phyloP scores from a whole-genome alignment of 306 rosid genomes.

The Clitoria ternatea region DNA sequence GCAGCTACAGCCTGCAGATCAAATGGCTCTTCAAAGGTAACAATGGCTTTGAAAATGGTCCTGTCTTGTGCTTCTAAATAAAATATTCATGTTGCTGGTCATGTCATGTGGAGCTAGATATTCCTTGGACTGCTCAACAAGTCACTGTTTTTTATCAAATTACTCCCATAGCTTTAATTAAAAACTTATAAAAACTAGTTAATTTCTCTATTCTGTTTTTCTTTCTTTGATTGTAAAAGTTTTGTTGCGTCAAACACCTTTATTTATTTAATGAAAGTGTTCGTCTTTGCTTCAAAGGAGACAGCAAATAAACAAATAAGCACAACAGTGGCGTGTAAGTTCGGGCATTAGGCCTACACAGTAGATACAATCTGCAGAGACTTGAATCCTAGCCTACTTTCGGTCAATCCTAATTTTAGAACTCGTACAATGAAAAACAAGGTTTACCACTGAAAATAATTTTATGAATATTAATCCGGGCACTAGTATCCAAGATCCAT shows the following conservation, averaged over 20 bases:
- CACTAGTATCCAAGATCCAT: too few relatives aligned
- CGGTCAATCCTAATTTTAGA: neutral
- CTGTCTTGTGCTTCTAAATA: neutral
- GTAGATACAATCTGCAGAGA: neutral
- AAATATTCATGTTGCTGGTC: neutral
- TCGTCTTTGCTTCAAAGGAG: neutral
- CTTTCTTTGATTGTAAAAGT: neutral
- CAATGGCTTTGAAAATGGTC: neutral
- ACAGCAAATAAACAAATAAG: neutral
- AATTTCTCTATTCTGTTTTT: neutral
- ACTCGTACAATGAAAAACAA: neutral
- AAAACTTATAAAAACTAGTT: too few relatives aligned
- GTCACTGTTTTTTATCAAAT: neutral
- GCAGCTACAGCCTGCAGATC: neutral
- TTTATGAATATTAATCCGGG: too few relatives aligned
- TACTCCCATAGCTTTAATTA: too few relatives aligned
- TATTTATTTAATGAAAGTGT: neutral
- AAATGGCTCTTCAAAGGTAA: conserved; percentile 12
- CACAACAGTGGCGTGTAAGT: neutral
- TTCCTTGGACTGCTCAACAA: neutral
- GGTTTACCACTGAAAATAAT: neutral
- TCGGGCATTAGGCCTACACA: neutral
- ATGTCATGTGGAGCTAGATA: neutral
- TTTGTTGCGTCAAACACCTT: neutral
- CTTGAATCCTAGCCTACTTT: neutral